phyloP scores from a whole-genome alignment of 768 basidiomycete genomes.

The Boletus vinaceobasis region DNA sequence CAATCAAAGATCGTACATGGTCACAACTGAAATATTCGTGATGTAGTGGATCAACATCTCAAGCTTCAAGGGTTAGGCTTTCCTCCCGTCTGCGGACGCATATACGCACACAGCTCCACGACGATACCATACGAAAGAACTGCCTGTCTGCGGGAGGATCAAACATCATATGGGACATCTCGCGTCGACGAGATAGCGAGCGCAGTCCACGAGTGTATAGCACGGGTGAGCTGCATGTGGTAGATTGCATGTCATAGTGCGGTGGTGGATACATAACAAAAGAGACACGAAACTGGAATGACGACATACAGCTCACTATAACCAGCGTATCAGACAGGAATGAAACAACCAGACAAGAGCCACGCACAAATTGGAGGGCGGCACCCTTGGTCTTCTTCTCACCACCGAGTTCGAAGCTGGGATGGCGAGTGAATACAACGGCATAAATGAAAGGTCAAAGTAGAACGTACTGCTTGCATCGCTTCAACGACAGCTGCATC shows the following conservation, averaged over 20 bases:
- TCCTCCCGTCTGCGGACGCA: neutral
- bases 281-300: slow-evolving; percentile 12
- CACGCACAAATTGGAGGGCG: slow-evolving; percentile 87
- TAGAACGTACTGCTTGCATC: slow-evolving; percentile 92
- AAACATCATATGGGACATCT: neutral
- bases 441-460: neutral
- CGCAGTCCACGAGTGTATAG: neutral
- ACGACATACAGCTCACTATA: slow-evolving; percentile 22
- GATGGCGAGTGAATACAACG: neutral
- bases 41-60: no score
- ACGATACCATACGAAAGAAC: neutral
- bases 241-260: slow-evolving; percentile 29
- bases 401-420: slow-evolving; percentile 97
- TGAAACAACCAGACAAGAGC: neutral
- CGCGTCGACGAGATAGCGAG: neutral
- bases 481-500: slow-evolving; percentile 93
- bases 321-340: slow-evolving; percentile 1
- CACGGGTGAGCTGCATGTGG: slow-evolving; percentile 15
- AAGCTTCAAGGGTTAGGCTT: no score
- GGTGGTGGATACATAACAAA: slow-evolving; percentile 25
- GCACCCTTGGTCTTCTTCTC: slow-evolving; percentile 99
- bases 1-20: no score
- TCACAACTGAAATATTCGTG: no score
- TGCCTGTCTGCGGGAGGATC: neutral
- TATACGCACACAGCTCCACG: neutral